Conservation (phyloP, 805 yeast species). For the Candida sphagnicola region DNA sequence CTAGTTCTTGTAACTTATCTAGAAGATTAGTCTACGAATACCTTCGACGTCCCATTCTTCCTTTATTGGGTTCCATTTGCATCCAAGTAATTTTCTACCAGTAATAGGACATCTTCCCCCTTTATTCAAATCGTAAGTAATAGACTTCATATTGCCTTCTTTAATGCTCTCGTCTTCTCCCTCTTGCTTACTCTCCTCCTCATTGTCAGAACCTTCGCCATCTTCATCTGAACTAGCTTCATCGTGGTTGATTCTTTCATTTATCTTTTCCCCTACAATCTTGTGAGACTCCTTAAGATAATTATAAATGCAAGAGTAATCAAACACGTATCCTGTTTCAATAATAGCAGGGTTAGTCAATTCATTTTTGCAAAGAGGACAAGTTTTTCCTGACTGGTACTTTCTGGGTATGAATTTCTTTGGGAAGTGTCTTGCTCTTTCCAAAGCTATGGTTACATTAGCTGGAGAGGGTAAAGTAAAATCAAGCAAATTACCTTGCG, state of each 20-base stretch:
- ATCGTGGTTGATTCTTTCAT: conserved; percentile 7
- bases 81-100: conserved; percentile 65
- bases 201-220: conserved; percentile 11
- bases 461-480: conserved; percentile 48
- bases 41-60: conserved; percentile 74
- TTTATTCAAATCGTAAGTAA: conserved; percentile 26
- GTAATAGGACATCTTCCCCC: conserved; percentile 86
- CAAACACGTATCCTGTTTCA: conserved; percentile 88
- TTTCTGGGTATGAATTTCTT: conserved; percentile 13
- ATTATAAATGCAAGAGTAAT: conserved; percentile 80
- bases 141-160: neutral
- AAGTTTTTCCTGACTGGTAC: conserved; percentile 35
- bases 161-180: conserved; percentile 6
- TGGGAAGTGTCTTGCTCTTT: conserved; percentile 3
- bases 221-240: conserved; percentile 16
- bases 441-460: conserved; percentile 14
- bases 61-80: conserved; percentile 54
- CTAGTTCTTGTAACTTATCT: conserved; percentile 6
- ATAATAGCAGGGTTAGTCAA: conserved; percentile 79
- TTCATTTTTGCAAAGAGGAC: conserved; percentile 66
- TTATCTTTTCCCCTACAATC: conserved; percentile 18
- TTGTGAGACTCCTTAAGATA: conserved; percentile 49
- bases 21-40: conserved; percentile 68
- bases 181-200: conserved; percentile 11
- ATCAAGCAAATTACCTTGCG: conserved; percentile 43